Evolutionary conservation across 2,329 filamentous ascomycete genomes (phyloP).

Genomic region (Hypoxylon sp.): DNA sequence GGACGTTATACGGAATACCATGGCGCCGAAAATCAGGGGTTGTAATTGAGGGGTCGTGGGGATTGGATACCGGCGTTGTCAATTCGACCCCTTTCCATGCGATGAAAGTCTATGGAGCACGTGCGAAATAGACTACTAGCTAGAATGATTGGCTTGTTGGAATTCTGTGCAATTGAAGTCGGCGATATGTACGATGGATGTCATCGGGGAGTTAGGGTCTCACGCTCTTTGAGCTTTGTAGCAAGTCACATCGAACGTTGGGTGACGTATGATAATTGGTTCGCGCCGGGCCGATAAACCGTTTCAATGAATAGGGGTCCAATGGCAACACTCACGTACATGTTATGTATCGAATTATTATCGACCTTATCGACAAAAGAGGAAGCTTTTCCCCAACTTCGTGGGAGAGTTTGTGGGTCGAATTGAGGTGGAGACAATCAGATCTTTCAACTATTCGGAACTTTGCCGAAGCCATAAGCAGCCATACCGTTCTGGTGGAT

Average conservation of each 20-base stretch:
- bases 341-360: slow-evolving; percentile 31
- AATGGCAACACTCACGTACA: slow-evolving; percentile 12
- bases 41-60: not conserved
- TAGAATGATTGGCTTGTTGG: slow-evolving; percentile 3
- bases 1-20: not conserved
- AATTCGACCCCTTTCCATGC: not conserved
- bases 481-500: slow-evolving; percentile 50
- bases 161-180: slow-evolving; percentile 4
- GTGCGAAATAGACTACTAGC: not conserved
- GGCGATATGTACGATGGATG: slow-evolving; percentile 3
- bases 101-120: not conserved
- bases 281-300: not conserved
- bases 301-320: not conserved
- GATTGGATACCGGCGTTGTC: not conserved
- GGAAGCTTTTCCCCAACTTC: slow-evolving; percentile 26
- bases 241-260: not conserved
- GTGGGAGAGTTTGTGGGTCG: slow-evolving; percentile 28
- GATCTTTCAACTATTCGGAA: slow-evolving; percentile 46
- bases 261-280: slow-evolving; percentile 3
- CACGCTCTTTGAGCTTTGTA: not conserved
- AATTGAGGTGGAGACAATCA: slow-evolving; percentile 45
- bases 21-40: not conserved
- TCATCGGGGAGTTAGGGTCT: slow-evolving; percentile 1
- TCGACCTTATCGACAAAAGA: slow-evolving; percentile 20
- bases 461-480: slow-evolving; percentile 53